Base-by-base conservation (phyloP, 2,329 filamentous ascomycete genomes). In the Arthrobotrys musiformis region DNA sequence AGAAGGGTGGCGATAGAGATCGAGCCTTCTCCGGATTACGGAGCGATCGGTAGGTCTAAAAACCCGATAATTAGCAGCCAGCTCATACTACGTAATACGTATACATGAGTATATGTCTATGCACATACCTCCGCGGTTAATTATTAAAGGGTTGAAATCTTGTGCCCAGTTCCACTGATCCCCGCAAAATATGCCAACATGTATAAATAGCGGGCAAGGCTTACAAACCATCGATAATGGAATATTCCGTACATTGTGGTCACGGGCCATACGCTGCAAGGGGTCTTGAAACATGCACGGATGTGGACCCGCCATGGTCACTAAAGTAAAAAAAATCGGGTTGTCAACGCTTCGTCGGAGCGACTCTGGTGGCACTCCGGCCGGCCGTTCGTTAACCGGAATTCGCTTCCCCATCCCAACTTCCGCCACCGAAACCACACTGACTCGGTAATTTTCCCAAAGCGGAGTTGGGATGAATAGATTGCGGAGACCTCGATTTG, bases 311-410 rank as follows among this genome's bases (percentile, higher is more conserved):
- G 17, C 50, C 50, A 19, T 56, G 11, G 40, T 19, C 37, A 13
- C 15, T 15, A 28, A 54, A 19, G 17, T 54, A 17, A 8, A 58
- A 17, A 28, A 58, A 17, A 28, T 58, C 64, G 67, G 33, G 33
- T 15, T 56, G n/a, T 46, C 56, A 63, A 63, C 67, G 67, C 67
- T 63, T 70, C 15, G 46, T 56, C 67, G 67, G 67, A 70, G 66
- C 44, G 30, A 62, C 66, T 19, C 11, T n/a, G 2, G 9, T 2
- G 40, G 19, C n/a, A 28, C 56, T 19, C 30, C 67, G 67, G 67
- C 67, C 67, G 67, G 67, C 67, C 67, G 67, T 13, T 30, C n/a
- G n/a, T 33, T n/a, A 4, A 24, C 30, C 33, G 44, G 19, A 60
- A 33, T 13, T 46, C 58, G 58, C 58, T 33, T 62, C 58, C 37